These are phyloP conservation scores for Falciphora oryzae DNA, from an alignment of 2,329 filamentous ascomycete species.

Conservation along the genomic window DNA sequence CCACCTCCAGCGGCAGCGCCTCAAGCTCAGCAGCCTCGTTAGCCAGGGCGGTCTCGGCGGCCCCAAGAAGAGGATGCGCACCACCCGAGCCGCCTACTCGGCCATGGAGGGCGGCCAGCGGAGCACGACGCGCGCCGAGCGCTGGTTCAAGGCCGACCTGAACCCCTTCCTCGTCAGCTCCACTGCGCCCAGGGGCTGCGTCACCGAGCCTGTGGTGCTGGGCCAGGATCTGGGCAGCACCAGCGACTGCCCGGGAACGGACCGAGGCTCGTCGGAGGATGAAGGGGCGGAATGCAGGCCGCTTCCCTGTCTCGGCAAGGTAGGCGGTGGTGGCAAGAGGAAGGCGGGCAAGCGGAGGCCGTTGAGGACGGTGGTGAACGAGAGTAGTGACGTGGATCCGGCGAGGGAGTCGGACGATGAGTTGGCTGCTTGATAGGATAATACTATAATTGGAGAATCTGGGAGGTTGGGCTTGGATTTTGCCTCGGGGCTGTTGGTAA, in stretches of 20 bases:
- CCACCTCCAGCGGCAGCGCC: constrained; percentile 60
- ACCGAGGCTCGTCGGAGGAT: not conserved
- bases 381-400: constrained; percentile 3
- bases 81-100: constrained; percentile 61
- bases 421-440: constrained; percentile 5
- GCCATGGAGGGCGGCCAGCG: constrained; percentile 64
- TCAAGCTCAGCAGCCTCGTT: constrained; percentile 48
- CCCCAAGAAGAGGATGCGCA: constrained; percentile 51
- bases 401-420: constrained; percentile 6
- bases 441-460: not conserved
- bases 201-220: not conserved
- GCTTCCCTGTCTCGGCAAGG: not conserved
- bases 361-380: not conserved
- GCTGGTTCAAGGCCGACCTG: constrained; percentile 57
- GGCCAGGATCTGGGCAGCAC: not conserved
- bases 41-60: constrained; percentile 36
- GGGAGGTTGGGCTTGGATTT: not conserved
- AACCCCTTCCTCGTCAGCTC: constrained; percentile 50
- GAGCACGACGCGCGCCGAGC: constrained; percentile 55
- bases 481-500: not conserved
- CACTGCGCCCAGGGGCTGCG: constrained; percentile 40
- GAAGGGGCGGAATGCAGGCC: not conserved
- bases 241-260: not conserved
- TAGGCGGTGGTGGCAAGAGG: not conserved
- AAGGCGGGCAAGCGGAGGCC: constrained; percentile 1